phyloP scores from a whole-genome alignment of 345 rosid species.

The Rhizophora mangle region DNA sequence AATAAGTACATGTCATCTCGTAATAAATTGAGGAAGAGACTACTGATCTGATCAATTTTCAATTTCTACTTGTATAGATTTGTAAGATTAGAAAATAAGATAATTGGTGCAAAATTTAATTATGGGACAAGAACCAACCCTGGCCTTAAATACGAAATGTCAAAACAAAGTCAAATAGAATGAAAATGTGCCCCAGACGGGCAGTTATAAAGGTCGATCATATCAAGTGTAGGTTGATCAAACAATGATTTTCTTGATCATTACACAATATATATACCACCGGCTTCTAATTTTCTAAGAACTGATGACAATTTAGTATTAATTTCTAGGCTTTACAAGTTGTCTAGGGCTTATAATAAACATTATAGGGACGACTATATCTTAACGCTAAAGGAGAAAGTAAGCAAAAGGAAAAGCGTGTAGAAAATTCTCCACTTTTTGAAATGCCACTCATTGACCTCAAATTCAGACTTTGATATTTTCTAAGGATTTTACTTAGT shows the following conservation, averaged over 20 bases:
- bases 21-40: too few relatives aligned
- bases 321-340: constrained; percentile 20
- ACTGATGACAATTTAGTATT: background rate
- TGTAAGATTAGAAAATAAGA: too few relatives aligned
- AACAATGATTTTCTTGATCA: constrained; percentile 8
- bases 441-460: constrained; percentile 48
- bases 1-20: too few relatives aligned
- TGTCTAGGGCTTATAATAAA: constrained; percentile 13
- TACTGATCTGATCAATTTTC: too few relatives aligned
- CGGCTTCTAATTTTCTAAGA: constrained; percentile 4
- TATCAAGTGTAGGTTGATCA: constrained; percentile 8
- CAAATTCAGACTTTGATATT: constrained; percentile 24
- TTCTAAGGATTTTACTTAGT: constrained; percentile 17
- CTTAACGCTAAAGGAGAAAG: constrained; percentile 10
- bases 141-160: background rate
- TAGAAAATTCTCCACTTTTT: constrained; percentile 21
- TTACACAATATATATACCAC: background rate
- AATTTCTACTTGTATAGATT: too few relatives aligned
- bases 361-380: constrained; percentile 7
- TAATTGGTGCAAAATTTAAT: too few relatives aligned
- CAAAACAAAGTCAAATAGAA: background rate
- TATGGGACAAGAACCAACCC: too few relatives aligned
- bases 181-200: background rate
- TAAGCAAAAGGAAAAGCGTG: constrained; percentile 25
- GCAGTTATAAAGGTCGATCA: background rate